A percentile compares a stretch with the other conserved stretches of the same genome.
phyloP scores from a whole-genome alignment of 1,284 basidiomycete genomes.

The Schizophyllum commune region DNA sequence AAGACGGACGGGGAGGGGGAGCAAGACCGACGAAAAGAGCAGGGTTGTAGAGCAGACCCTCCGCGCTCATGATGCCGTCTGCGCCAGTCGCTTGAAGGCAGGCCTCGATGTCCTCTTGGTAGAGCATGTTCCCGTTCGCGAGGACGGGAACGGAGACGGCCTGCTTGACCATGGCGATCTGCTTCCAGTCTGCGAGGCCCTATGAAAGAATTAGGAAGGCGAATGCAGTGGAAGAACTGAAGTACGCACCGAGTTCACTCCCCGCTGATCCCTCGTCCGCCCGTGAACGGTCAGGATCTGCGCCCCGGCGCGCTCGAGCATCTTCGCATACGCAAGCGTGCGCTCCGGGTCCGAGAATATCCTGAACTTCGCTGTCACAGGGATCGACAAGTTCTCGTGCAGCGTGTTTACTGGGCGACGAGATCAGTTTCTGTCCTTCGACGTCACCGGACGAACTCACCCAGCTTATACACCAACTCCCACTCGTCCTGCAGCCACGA shows the following conservation, averaged over 20 bases:
- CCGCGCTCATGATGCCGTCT: conserved; percentile 93
- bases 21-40: conserved; percentile 58
- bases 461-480: conserved; percentile 67
- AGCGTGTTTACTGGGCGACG: conserved; percentile 66
- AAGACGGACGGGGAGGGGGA: conserved; percentile 9
- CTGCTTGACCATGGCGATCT: conserved; percentile 81
- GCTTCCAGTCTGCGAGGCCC: conserved; percentile 82
- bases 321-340: conserved; percentile 89
- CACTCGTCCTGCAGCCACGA: conserved; percentile 93
- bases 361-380: conserved; percentile 95
- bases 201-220: conserved; percentile 23
- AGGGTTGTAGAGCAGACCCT: conserved; percentile 93
- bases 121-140: conserved; percentile 96
- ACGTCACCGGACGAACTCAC: not conserved
- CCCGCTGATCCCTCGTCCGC: conserved; percentile 85
- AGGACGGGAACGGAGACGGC: conserved; percentile 91
- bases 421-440: not conserved
- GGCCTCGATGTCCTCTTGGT: conserved; percentile 68
- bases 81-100: conserved; percentile 80
- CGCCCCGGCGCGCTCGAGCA: conserved; percentile 92
- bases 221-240: too few relatives aligned
- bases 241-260: conserved; percentile 62
- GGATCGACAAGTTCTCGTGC: conserved; percentile 77
- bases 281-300: conserved; percentile 96
- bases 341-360: conserved; percentile 82